A percentile compares a stretch with the other conserved stretches of the same genome.
phyloP scores from a whole-genome alignment of 2,329 filamentous ascomycete genomes.

The Fusarium sp. region DNA sequence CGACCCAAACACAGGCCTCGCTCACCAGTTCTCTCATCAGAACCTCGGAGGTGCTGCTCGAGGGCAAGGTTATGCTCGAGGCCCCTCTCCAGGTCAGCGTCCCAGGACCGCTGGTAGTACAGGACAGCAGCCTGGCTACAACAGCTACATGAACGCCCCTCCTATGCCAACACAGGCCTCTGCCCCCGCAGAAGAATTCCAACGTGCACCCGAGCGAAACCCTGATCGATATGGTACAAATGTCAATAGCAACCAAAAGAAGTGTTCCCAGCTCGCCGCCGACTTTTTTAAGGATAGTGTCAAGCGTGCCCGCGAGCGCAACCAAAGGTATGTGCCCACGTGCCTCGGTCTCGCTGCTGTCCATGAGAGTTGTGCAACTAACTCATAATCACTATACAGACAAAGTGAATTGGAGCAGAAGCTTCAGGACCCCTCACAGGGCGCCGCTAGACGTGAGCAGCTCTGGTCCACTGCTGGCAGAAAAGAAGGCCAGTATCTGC shows the following conservation, averaged over 20 bases:
- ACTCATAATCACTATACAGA: constrained; percentile 58
- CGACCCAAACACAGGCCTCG: constrained; percentile 89
- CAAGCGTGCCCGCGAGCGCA: constrained; percentile 92
- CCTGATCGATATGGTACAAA: constrained; percentile 78
- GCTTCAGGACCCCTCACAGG: constrained; percentile 79
- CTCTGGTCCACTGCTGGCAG: constrained; percentile 86
- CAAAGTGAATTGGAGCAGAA: constrained; percentile 92
- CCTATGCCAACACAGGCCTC: constrained; percentile 70
- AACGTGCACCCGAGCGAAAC: constrained; percentile 84
- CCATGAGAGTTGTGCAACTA: constrained; percentile 6
- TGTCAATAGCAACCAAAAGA: constrained; percentile 76
- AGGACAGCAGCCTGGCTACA: constrained; percentile 70
- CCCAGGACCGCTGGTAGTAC: constrained; percentile 84
- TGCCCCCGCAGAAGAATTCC: constrained; percentile 76
- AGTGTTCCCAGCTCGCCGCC: constrained; percentile 75
- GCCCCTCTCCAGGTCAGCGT: constrained; percentile 76
- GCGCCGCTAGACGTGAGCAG: constrained; percentile 80
- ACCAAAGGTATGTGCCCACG: constrained; percentile 76
- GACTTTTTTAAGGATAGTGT: constrained; percentile 99
- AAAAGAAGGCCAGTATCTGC: constrained; percentile 91
- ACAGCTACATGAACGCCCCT: constrained; percentile 71
- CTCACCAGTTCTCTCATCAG: constrained; percentile 97
- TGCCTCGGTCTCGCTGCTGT: neutral
- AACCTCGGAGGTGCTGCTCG: constrained; percentile 82
- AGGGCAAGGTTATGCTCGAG: constrained; percentile 75